Percentiles rank a stretch among this genome's conserved stretches.
Conservation (phyloP, 1,139 yeast genomes). For the Saccharomyces hybrid region DNA sequence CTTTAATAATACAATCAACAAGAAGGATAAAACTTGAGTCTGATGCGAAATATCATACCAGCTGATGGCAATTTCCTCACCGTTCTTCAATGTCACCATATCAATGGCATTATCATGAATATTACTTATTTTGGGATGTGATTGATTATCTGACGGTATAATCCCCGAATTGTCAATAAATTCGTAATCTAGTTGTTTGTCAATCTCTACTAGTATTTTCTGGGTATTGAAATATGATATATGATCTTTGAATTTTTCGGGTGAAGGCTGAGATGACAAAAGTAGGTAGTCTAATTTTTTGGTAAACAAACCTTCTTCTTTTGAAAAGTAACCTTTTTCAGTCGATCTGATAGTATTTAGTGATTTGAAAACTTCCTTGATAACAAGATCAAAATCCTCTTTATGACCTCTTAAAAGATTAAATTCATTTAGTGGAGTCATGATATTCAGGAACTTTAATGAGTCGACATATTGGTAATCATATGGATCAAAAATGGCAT, state of each 20-base stretch:
- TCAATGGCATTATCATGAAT: conserved; percentile 33
- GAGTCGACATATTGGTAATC: conserved; percentile 41
- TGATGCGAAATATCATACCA: conserved; percentile 68
- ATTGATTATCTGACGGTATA: conserved; percentile 34
- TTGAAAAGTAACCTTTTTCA: conserved; percentile 18
- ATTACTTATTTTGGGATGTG: conserved; percentile 33
- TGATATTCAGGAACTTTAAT: conserved; percentile 33
- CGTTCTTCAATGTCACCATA: conserved; percentile 27
- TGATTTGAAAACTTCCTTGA: conserved; percentile 51
- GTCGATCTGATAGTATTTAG: conserved; percentile 39
- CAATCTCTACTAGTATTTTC: conserved; percentile 31
- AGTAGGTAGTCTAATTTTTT: conserved; percentile 24
- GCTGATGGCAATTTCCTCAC: conserved; percentile 39
- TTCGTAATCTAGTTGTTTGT: conserved; percentile 31
- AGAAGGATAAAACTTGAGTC: conserved; percentile 44
- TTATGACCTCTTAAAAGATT: conserved; percentile 58
- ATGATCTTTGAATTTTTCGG: conserved; percentile 4
- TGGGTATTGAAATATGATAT: conserved; percentile 30
- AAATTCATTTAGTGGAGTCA: conserved; percentile 44
- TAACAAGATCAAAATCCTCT: conserved; percentile 43
- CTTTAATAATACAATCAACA: conserved; percentile 40
- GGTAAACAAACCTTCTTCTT: conserved; percentile 15
- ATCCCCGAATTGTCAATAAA: conserved; percentile 37
- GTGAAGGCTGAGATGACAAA: conserved; percentile 21
- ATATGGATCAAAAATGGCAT: conserved; percentile 46